A percentile compares a stretch with the other conserved stretches of the same genome.
Evolutionary conservation across 345 rosid genomes (phyloP).

Genomic region (Linum tenue): DNA sequence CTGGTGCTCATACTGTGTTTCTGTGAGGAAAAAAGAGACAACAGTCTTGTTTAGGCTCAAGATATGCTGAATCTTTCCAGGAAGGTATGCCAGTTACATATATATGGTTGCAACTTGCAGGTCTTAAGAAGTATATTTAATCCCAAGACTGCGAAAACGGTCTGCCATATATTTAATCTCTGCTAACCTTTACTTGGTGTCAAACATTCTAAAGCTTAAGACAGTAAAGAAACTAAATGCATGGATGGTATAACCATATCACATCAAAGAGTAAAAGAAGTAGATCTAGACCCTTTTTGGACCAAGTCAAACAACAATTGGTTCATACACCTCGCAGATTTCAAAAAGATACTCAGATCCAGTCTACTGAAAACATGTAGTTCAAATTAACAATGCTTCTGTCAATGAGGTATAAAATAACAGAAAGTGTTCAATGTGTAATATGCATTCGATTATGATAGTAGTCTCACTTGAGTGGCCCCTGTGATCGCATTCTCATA

Average conservation of each 20-base stretch:
- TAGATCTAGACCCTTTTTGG: constrained; percentile 11
- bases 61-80: constrained; percentile 5
- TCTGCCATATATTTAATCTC: constrained; percentile 2
- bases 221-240: constrained; percentile 2
- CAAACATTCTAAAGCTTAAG: background rate
- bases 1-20: constrained; percentile 17
- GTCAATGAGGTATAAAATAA: constrained; percentile 2
- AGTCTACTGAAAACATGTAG: background rate
- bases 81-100: constrained; percentile 3
- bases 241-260: background rate
- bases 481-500: constrained; percentile 6
- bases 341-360: background rate
- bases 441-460: constrained; percentile 4
- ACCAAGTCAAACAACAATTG: constrained; percentile 1
- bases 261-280: background rate
- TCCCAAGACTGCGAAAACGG: background rate
- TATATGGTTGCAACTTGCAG: constrained; percentile 11
- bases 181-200: constrained; percentile 3
- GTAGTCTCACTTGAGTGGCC: constrained; percentile 12
- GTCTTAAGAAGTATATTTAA: background rate
- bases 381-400: constrained; percentile 3
- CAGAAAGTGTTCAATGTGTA: constrained; percentile 13
- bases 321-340: constrained; percentile 3
- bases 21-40: constrained; percentile 2
- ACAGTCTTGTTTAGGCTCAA: constrained; percentile 1